Conservation (phyloP, 352 stramenopile genomes). For the Phytophthora sansomeana region DNA sequence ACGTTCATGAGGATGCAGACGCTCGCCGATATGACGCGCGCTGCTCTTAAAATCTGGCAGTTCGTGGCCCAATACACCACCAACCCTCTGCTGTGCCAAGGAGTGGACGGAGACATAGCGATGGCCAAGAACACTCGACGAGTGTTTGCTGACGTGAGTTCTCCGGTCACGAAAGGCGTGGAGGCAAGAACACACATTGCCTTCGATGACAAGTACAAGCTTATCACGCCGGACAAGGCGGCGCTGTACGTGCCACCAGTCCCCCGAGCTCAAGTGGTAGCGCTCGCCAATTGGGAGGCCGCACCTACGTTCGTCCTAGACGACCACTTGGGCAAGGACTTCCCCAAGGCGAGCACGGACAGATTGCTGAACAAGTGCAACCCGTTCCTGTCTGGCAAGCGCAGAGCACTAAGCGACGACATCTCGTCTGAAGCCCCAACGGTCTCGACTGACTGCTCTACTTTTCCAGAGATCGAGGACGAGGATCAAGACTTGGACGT, state of each 20-base stretch:
- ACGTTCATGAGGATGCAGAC: constrained; percentile 18
- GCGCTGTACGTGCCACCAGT: constrained; percentile 11
- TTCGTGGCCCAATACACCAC: constrained; percentile 32
- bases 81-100: constrained; percentile 39
- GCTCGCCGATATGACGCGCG: constrained; percentile 22
- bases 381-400: constrained; percentile 40
- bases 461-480: constrained; percentile 20
- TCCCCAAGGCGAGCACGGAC: constrained; percentile 24
- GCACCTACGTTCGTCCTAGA: constrained; percentile 36
- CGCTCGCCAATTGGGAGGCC: constrained; percentile 39
- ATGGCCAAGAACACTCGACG: constrained; percentile 36
- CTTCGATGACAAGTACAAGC: constrained; percentile 41
- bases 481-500: constrained; percentile 19
- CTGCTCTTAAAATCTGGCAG: constrained; percentile 35
- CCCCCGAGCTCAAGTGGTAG: constrained; percentile 25
- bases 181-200: constrained; percentile 27
- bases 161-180: constrained; percentile 1
- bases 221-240: constrained; percentile 26
- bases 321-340: constrained; percentile 18
- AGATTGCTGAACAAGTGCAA: constrained; percentile 45
- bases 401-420: constrained; percentile 27
- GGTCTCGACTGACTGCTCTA: constrained; percentile 36
- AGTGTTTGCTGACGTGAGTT: constrained; percentile 3
- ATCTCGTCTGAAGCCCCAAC: constrained; percentile 35
- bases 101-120: constrained; percentile 31